A percentile compares a stretch with the other conserved stretches of the same genome.
phyloP scores from a whole-genome alignment of 2,329 filamentous ascomycete species.

The Aspergillus japonicus region DNA sequence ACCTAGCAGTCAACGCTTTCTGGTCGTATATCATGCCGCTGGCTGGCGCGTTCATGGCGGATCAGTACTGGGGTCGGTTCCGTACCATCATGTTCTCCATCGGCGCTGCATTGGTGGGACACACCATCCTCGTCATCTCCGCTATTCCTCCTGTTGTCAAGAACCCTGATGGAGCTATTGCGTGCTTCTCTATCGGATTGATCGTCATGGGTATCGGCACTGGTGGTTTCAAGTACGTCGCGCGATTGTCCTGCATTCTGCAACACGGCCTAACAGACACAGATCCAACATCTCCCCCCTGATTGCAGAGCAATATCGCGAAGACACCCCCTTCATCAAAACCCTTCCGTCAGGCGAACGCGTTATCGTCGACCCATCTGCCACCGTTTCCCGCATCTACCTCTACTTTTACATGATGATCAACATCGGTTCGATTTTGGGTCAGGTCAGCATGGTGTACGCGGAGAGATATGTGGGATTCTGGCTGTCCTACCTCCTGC shows the following conservation, averaged over 20 bases:
- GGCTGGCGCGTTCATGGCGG: slow-evolving; percentile 60
- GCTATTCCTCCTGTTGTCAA: slow-evolving; percentile 64
- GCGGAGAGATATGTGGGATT: slow-evolving; percentile 75
- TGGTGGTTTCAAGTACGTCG: slow-evolving; percentile 67
- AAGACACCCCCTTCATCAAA: slow-evolving; percentile 58
- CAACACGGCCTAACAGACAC: not conserved
- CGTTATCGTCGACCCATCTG: slow-evolving; percentile 68
- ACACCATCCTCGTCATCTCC: slow-evolving; percentile 64
- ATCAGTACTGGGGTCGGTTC: slow-evolving; percentile 68
- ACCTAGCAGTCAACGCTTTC: slow-evolving; percentile 54
- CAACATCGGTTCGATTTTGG: slow-evolving; percentile 63
- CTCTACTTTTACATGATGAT: slow-evolving; percentile 71
- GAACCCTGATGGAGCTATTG: slow-evolving; percentile 58
- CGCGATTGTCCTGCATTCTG: not conserved
- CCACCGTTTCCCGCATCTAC: slow-evolving; percentile 67
- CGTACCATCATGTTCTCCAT: slow-evolving; percentile 68
- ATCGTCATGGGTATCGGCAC: slow-evolving; percentile 72
- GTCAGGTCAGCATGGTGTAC: slow-evolving; percentile 68
- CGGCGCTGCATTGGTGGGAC: slow-evolving; percentile 63
- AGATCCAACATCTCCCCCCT: slow-evolving; percentile 69
- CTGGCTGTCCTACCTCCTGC: slow-evolving; percentile 69
- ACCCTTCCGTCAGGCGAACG: slow-evolving; percentile 60
- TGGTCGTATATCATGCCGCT: slow-evolving; percentile 63
- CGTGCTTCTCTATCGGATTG: slow-evolving; percentile 62
- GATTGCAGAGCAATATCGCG: slow-evolving; percentile 68